phyloP scores from a whole-genome alignment of 2,329 filamentous ascomycete genomes.

The Trichoderma sp. region DNA sequence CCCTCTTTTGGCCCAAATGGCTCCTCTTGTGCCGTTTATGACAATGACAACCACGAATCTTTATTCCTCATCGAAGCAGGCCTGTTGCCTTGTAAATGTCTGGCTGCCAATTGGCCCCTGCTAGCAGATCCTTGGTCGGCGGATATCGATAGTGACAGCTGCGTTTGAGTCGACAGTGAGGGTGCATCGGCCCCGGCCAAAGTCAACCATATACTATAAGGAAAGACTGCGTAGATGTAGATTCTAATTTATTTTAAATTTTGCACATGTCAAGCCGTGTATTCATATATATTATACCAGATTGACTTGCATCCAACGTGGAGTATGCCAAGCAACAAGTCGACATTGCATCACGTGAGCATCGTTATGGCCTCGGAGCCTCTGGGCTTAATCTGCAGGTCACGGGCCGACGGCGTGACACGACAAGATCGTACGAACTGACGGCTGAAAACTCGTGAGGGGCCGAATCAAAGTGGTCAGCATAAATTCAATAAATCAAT shows the following conservation, averaged over 20 bases:
- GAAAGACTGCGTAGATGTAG: neutral
- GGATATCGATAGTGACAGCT: neutral
- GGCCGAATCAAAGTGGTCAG: neutral
- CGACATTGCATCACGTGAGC: conserved; percentile 26
- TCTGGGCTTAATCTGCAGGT: conserved; percentile 8
- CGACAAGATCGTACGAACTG: conserved; percentile 8
- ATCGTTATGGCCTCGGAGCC: neutral
- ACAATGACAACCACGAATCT: neutral
- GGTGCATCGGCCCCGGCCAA: neutral
- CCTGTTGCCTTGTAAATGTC: neutral
- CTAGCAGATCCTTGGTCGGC: neutral
- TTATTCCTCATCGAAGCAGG: neutral
- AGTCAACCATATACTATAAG: too few species aligned
- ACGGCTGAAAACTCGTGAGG: too few species aligned
- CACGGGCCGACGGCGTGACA: conserved; percentile 17
- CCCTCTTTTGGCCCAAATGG: too few species aligned
- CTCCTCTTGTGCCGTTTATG: neutral
- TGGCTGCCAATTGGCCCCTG: conserved; percentile 6
- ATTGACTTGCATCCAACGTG: neutral
- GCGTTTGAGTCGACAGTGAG: neutral
- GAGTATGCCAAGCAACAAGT: neutral
- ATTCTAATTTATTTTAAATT: neutral
- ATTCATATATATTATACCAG: neutral
- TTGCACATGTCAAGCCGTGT: too few species aligned
- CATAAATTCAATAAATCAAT: neutral